These are phyloP conservation scores for Alternaria brassicicola DNA, from an alignment of 2,329 filamentous ascomycete species.

Conservation along the genomic window DNA sequence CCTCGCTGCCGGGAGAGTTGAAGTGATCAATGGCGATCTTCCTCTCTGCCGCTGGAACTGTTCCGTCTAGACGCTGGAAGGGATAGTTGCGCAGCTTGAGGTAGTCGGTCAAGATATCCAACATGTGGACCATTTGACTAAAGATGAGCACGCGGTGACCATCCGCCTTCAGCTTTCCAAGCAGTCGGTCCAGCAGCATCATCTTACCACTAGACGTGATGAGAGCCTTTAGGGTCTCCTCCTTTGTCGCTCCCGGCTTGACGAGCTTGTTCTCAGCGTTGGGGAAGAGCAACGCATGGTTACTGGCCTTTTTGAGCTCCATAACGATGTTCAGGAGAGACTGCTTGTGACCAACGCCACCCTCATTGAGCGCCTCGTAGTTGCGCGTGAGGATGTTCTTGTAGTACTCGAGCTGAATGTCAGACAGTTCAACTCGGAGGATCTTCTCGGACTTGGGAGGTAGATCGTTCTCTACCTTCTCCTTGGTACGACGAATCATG, in stretches of 20 bases:
- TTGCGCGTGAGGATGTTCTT: slow-evolving; percentile 98
- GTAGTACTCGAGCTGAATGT: slow-evolving; percentile 97
- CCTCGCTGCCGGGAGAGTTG: slow-evolving; percentile 93
- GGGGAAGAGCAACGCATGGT: slow-evolving; percentile 97
- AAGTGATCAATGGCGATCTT: slow-evolving; percentile 98
- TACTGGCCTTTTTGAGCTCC: slow-evolving; percentile 99
- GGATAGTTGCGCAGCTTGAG: slow-evolving; percentile 91
- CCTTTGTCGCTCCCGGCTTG: slow-evolving; percentile 77
- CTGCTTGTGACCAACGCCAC: slow-evolving; percentile 87
- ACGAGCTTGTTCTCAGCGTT: slow-evolving; percentile 91
- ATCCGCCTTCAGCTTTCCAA: slow-evolving; percentile 90
- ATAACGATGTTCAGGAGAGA: slow-evolving; percentile 98
- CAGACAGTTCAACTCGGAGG: slow-evolving; percentile 94
- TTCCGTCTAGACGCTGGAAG: slow-evolving; percentile 93
- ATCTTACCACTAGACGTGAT: slow-evolving; percentile 99
- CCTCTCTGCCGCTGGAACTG: slow-evolving; percentile 84
- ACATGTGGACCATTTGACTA: slow-evolving; percentile 99
- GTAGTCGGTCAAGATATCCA: slow-evolving; percentile 95
- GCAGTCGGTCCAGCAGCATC: slow-evolving; percentile 96
- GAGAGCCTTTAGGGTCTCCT: slow-evolving; percentile 88
- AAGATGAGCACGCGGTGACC: slow-evolving; percentile 97
- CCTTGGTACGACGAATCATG: slow-evolving; percentile 94
- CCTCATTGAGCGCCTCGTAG: slow-evolving; percentile 91
- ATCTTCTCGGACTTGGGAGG: slow-evolving; percentile 99
- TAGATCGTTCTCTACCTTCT: slow-evolving; percentile 94